Conservation (phyloP, 116 monocot species). For the Posidonia oceanica region DNA sequence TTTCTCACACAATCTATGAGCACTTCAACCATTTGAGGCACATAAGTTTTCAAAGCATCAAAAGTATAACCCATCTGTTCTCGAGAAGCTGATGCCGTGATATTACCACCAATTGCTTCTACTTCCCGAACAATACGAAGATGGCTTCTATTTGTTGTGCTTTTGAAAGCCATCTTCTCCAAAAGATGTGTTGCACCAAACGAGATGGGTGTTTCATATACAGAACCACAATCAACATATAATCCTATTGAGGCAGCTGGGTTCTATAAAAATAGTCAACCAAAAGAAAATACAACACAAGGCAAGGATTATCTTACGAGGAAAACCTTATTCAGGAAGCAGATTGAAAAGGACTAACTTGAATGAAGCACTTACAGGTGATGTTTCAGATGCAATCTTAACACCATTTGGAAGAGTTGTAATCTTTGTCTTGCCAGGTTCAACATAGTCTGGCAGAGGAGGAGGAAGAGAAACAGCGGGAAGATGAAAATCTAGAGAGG, state of each 20-base stretch:
- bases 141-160: constrained; percentile 87
- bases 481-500: constrained; percentile 69
- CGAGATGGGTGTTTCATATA: constrained; percentile 66
- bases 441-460: constrained; percentile 67
- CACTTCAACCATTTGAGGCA: constrained; percentile 93
- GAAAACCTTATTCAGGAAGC: background rate
- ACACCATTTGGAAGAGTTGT: constrained; percentile 88
- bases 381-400: constrained; percentile 88
- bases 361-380: constrained; percentile 43
- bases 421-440: constrained; percentile 72
- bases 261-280: constrained; percentile 27
- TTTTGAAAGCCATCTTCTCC: constrained; percentile 93
- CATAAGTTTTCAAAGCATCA: constrained; percentile 68
- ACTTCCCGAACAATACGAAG: constrained; percentile 80
- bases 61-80: constrained; percentile 94
- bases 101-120: constrained; percentile 85
- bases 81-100: constrained; percentile 75
- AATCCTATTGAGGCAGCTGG: constrained; percentile 88
- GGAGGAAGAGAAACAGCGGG: constrained; percentile 59
- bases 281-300: background rate
- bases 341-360: background rate
- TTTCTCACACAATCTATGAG: constrained; percentile 85
- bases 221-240: constrained; percentile 80
- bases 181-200: constrained; percentile 68
- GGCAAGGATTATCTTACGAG: background rate